Percentiles rank a stretch among this genome's conserved stretches.
Conservation (phyloP, 805 yeast species). For the Isabelozyma pseudorhagii region DNA sequence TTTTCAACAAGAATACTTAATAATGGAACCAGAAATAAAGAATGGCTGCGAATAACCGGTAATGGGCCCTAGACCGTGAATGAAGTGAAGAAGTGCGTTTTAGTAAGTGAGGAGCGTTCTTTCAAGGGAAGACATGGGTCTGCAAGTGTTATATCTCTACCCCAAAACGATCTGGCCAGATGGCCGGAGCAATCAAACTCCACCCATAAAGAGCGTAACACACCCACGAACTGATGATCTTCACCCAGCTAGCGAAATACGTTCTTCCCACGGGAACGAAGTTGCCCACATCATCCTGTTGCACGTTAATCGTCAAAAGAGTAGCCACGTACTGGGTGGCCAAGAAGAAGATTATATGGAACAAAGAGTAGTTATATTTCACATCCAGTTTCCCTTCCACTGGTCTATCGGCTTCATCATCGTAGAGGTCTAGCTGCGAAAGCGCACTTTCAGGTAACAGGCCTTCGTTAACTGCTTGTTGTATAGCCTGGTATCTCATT, state of each 20-base stretch:
- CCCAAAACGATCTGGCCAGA: constrained; percentile 85
- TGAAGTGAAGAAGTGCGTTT: too few species aligned
- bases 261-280: constrained; percentile 97
- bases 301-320: constrained; percentile 85
- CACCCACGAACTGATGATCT: constrained; percentile 87
- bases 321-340: constrained; percentile 98
- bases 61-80: too few species aligned
- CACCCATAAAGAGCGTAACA: constrained; percentile 84
- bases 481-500: constrained; percentile 81
- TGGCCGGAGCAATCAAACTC: constrained; percentile 87
- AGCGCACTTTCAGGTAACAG: constrained; percentile 91
- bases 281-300: constrained; percentile 77
- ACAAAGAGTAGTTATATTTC: constrained; percentile 79
- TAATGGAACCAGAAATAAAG: too few species aligned
- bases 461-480: constrained; percentile 95
- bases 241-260: constrained; percentile 92
- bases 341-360: constrained; percentile 86
- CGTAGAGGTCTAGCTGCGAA: constrained; percentile 62
- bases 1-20: too few species aligned
- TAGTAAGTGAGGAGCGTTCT: too few species aligned
- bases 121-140: too few species aligned
- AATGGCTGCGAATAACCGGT: too few species aligned
- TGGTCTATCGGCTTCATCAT: constrained; percentile 41
- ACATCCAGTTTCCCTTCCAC: constrained; percentile 64
- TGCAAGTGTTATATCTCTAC: constrained; percentile 14